phyloP scores from a whole-genome alignment of 1,284 basidiomycete species.

The Sparassis latifolia region DNA sequence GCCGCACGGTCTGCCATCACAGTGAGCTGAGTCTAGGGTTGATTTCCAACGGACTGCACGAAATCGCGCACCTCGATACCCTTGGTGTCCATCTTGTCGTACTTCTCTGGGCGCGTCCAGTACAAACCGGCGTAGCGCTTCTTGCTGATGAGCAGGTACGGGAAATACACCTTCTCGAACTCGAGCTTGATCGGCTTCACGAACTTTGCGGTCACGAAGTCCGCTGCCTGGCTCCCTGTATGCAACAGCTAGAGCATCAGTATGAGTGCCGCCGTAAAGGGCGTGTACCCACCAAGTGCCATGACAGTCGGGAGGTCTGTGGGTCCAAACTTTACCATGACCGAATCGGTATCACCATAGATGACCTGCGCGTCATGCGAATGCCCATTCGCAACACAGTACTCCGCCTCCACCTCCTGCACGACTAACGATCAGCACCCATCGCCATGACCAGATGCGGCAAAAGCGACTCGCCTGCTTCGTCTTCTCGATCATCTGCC shows the following conservation, averaged over 20 bases:
- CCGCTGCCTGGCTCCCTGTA: conserved; percentile 87
- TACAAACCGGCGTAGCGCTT: conserved; percentile 96
- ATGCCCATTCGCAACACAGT: conserved; percentile 81
- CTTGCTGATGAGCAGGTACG: conserved; percentile 94
- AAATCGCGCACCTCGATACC: conserved; percentile 79
- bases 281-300: conserved; percentile 61
- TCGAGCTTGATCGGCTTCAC: conserved; percentile 94
- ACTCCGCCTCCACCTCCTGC: conserved; percentile 85
- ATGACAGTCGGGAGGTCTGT: conserved; percentile 81
- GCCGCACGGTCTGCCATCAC: conserved; percentile 74
- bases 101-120: conserved; percentile 91
- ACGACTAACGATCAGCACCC: neutral
- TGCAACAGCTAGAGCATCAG: neutral
- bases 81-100: conserved; percentile 98
- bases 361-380: conserved; percentile 86
- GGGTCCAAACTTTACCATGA: conserved; percentile 95
- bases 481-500: conserved; percentile 96
- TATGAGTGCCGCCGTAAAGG: conserved; percentile 1
- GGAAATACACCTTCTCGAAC: conserved; percentile 98
- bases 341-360: conserved; percentile 96
- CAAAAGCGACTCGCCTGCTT: conserved; percentile 53
- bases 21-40: no score
- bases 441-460: neutral
- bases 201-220: conserved; percentile 88
- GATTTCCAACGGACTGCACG: no score